Evolutionary conservation across 345 rosid species (phyloP), one percentile per base, ranked within the genome.

Genomic region (Lumnitzera racemosa): DNA sequence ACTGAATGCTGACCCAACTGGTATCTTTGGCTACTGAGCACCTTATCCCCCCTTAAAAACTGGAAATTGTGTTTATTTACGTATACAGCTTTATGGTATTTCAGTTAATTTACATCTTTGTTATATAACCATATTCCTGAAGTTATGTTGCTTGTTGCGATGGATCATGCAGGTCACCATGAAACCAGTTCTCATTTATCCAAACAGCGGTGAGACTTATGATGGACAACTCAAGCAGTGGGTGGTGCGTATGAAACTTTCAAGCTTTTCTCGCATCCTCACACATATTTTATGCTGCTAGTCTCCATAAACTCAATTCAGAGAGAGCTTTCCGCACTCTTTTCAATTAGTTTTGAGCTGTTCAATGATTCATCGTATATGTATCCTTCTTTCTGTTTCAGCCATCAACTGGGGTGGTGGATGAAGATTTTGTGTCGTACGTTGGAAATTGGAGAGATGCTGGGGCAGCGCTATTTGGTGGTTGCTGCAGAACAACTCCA

Each of bases 401-500:
- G 96, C 70, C 81, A 58, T 77, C 88, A 14, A 70, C 62, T 24
- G 94, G 85, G 64, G 77, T 59, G 24, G 57, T 65, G 24, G 91
- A 86, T 56, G 96, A 84, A 57, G 96, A 80, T 57, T 91, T 86
- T 49, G 95, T 88, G 64, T 83, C 98, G 14, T 83, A 76, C 57
- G 70, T 91, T 27, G 69, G 73, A 17, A 81, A 70, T 61, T 91
- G 96, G 98, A 64, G 64, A 2, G 85, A 88, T 0, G 96, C 83
- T 0, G 96, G 98, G 2, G 96, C 91, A 3, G 80, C 80, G 31
- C 72, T 91, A 12, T 79, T 86, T 17, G 98, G 98, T 49, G 96
- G 98, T 17, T 91, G 98, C 78, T 91, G 98, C 71, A 75, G 96
- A 69, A 89, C 98, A 29, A 86, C 96, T 56, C 96, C 98, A 51